Percentiles rank a stretch among this genome's conserved stretches.
Conservation (phyloP, 78 protist genomes). For the Isochrysis galbana region DNA sequence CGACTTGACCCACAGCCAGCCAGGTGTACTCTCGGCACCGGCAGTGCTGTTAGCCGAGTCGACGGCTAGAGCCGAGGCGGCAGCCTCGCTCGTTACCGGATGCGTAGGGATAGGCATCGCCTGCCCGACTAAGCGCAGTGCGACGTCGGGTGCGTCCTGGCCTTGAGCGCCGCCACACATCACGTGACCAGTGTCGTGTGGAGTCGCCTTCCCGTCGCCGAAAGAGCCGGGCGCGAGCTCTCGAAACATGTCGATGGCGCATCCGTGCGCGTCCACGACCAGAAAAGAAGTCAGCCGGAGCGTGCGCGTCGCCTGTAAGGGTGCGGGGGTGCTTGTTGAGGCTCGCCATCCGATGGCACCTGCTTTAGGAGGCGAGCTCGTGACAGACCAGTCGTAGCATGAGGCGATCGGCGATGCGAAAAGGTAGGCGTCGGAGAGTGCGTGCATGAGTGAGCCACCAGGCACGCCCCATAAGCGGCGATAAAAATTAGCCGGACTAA, state of each 20-base stretch:
- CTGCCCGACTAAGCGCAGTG: not conserved
- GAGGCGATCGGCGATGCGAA: not conserved
- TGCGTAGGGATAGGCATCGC: not conserved
- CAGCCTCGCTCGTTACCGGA: not conserved
- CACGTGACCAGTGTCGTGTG: not conserved
- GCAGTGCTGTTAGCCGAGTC: too few species aligned
- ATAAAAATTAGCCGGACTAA: not conserved
- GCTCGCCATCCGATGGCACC: too few species aligned
- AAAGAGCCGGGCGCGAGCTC: not conserved
- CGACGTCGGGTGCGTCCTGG: not conserved
- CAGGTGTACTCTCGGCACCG: not conserved
- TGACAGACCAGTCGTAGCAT: not conserved
- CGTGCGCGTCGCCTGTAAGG: not conserved
- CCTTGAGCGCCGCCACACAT: not conserved
- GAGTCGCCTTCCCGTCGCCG: too few species aligned
- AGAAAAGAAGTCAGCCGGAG: not conserved
- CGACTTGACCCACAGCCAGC: not conserved
- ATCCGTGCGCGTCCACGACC: not conserved
- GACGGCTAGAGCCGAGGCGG: not conserved
- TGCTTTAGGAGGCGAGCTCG: not conserved
- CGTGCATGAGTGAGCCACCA: not conserved
- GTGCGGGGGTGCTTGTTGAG: not conserved
- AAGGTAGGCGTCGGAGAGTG: not conserved
- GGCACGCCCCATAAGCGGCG: not conserved
- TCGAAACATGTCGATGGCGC: not conserved